phyloP scores from a whole-genome alignment of 345 rosid genomes.

The Euphorbia peplus region DNA sequence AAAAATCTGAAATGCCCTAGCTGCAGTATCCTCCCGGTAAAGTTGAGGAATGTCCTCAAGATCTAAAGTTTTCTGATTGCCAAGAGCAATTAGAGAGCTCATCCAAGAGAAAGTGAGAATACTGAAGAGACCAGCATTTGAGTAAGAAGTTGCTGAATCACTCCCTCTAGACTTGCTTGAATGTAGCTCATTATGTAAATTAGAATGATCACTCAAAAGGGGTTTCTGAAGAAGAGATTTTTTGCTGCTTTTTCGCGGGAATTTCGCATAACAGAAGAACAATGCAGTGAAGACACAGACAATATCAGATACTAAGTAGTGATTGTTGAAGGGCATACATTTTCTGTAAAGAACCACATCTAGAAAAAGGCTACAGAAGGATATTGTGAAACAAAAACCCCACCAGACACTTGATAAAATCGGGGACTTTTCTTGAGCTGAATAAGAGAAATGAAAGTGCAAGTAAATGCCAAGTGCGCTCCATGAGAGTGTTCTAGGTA shows the following conservation, averaged over 20 bases:
- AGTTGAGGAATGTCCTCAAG: conserved; percentile 30
- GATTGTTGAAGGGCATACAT: conserved; percentile 24
- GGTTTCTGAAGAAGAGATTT: conserved; percentile 40
- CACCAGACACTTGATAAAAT: conserved; percentile 60
- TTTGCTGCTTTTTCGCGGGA: conserved; percentile 30
- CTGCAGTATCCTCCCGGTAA: conserved; percentile 20
- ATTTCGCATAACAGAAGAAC: conserved; percentile 50
- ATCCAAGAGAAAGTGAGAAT: conserved; percentile 26
- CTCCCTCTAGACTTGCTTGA: conserved; percentile 23
- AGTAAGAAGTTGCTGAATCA: conserved; percentile 21
- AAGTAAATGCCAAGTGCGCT: conserved; percentile 40
- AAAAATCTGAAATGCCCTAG: conserved; percentile 20
- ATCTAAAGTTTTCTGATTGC: conserved; percentile 27
- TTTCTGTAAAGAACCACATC: conserved; percentile 37
- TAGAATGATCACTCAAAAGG: conserved; percentile 22
- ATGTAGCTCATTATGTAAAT: conserved; percentile 1
- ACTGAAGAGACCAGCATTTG: conserved; percentile 27
- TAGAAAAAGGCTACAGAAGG: conserved; percentile 54
- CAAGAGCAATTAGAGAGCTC: conserved; percentile 22
- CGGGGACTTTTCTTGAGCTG: conserved; percentile 37
- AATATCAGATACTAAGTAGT: conserved; percentile 41
- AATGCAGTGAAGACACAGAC: conserved; percentile 43
- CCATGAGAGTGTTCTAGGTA: conserved; percentile 57
- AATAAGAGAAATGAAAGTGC: conserved; percentile 21
- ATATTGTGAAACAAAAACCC: conserved; percentile 49